phyloP scores from a whole-genome alignment of 495 filamentous ascomycete species.

The Hypoxylon subgilvum region DNA sequence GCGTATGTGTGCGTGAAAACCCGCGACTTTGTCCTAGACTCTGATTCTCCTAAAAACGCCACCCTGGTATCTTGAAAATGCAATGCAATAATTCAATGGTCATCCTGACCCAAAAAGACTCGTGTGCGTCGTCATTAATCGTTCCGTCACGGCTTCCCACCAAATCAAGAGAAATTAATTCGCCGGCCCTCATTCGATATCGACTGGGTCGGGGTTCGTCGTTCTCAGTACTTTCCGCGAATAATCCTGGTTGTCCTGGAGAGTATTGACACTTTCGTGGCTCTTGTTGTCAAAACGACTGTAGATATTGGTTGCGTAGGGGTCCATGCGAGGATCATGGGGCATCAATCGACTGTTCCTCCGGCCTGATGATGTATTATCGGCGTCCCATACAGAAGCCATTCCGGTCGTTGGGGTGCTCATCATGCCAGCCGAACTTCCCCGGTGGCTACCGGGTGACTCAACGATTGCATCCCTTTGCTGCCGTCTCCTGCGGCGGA shows the following conservation, averaged over 20 bases:
- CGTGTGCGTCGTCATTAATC: slow-evolving; percentile 41
- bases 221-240: slow-evolving; percentile 61
- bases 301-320: slow-evolving; percentile 55
- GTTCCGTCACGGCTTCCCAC: slow-evolving; percentile 12
- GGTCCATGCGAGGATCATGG: slow-evolving; percentile 62
- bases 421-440: slow-evolving; percentile 51
- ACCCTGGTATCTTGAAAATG: slow-evolving; percentile 52
- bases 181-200: slow-evolving; percentile 25
- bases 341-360: slow-evolving; percentile 59
- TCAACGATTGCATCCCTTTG: slow-evolving; percentile 35
- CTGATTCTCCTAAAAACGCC: slow-evolving; percentile 45
- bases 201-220: slow-evolving; percentile 57
- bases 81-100: slow-evolving; percentile 42
- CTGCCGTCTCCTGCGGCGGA: slow-evolving; percentile 42
- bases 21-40: slow-evolving; percentile 32
- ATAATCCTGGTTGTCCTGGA: slow-evolving; percentile 64
- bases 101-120: slow-evolving; percentile 27
- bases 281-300: slow-evolving; percentile 55
- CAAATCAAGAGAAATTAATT: background rate
- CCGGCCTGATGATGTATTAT: slow-evolving; percentile 44
- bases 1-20: slow-evolving; percentile 32
- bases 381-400: slow-evolving; percentile 45
- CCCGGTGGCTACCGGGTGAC: slow-evolving; percentile 38
- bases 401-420: slow-evolving; percentile 43
- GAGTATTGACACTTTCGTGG: slow-evolving; percentile 59